These are phyloP conservation scores for Yarrowia phangngaensis DNA, from an alignment of 805 yeast genomes.

Conservation along the genomic window DNA sequence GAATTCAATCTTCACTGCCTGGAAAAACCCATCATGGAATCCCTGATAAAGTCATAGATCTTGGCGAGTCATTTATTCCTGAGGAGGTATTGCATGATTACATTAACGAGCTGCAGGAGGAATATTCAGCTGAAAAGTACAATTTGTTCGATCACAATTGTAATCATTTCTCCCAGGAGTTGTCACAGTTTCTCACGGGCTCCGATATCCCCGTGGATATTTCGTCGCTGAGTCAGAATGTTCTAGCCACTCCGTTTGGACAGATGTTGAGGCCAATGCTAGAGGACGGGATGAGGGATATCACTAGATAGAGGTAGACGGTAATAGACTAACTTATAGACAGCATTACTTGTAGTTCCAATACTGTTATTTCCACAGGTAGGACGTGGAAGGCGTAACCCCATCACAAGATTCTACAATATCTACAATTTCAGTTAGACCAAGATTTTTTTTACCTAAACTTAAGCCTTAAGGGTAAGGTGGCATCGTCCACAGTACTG, in stretches of 20 bases:
- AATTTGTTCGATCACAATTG: conserved; percentile 62
- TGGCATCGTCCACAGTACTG: conserved; percentile 99
- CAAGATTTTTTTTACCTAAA: conserved; percentile 27
- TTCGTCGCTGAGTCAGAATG: conserved; percentile 51
- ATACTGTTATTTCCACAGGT: too few species aligned
- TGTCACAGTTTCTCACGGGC: conserved; percentile 56
- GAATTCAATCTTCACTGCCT: conserved; percentile 48
- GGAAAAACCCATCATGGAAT: conserved; percentile 58
- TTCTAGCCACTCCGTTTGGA: conserved; percentile 51
- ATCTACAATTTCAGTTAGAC: neutral
- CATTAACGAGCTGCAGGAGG: conserved; percentile 48
- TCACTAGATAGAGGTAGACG: conserved; percentile 14
- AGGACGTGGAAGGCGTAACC: too few species aligned
- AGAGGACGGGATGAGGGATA: conserved; percentile 32
- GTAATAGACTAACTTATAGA: too few species aligned
- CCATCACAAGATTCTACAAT: too few species aligned
- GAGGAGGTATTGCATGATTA: conserved; percentile 53
- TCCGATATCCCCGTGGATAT: conserved; percentile 53
- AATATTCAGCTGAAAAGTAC: conserved; percentile 49
- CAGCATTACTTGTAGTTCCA: too few species aligned
- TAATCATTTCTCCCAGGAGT: conserved; percentile 60
- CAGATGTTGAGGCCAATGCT: conserved; percentile 45
- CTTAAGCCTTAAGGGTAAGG: conserved; percentile 69
- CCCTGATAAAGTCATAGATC: conserved; percentile 51
- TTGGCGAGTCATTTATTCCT: conserved; percentile 53